These are phyloP conservation scores for Skeletonema marinoi DNA, from an alignment of 108 stramenopile genomes.

Conservation along the genomic window DNA sequence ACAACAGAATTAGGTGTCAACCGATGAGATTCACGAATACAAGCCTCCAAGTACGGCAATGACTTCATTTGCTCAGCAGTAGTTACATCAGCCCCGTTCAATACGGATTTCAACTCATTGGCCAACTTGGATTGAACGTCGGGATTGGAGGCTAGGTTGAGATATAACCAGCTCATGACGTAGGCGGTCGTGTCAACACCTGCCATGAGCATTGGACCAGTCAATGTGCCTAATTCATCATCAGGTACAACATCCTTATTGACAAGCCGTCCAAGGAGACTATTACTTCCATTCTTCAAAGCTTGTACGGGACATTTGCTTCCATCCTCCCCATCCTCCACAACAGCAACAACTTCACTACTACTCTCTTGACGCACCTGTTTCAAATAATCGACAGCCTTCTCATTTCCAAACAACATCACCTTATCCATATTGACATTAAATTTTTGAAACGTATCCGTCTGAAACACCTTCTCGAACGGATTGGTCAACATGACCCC, in stretches of 20 bases:
- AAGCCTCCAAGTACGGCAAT: constrained; percentile 25
- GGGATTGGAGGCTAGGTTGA: constrained; percentile 40
- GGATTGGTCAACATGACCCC: constrained; percentile 22
- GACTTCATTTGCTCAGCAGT: constrained; percentile 39
- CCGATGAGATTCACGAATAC: constrained; percentile 42
- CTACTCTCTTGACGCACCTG: neutral
- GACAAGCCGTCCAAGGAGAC: constrained; percentile 15
- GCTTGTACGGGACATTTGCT: constrained; percentile 30
- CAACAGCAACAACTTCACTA: neutral
- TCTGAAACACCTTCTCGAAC: constrained; percentile 21
- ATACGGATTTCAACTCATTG: constrained; percentile 25
- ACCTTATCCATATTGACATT: constrained; percentile 32
- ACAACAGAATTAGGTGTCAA: constrained; percentile 18
- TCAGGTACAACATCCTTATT: constrained; percentile 17
- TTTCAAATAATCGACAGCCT: constrained; percentile 8
- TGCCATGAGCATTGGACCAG: constrained; percentile 30
- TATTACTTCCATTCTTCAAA: neutral
- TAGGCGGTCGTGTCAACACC: constrained; percentile 41
- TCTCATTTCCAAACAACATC: constrained; percentile 12
- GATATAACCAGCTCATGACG: constrained; percentile 35
- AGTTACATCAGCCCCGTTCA: constrained; percentile 32
- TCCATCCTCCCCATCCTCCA: neutral
- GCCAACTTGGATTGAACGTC: constrained; percentile 32
- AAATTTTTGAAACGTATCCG: constrained; percentile 17
- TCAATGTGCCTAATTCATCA: constrained; percentile 25